Evolutionary conservation across 2,329 filamentous ascomycete species (phyloP), one percentile per base, ranked within the genome.

Genomic region (Shiraia sp.): DNA sequence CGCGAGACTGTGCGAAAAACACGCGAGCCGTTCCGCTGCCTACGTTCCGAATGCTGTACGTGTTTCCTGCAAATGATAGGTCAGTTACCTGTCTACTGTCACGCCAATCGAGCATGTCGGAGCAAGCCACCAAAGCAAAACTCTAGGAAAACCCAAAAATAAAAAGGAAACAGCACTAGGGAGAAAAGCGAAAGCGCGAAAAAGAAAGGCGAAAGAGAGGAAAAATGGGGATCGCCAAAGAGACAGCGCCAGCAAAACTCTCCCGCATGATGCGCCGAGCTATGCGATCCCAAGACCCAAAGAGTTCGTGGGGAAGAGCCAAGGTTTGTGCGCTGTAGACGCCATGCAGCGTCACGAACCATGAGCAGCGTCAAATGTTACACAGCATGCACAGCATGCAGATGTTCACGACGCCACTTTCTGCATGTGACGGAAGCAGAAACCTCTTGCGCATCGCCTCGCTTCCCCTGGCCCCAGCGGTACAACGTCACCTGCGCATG

Each of bases 1-100:
- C 88, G 69, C 86, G 92, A 6, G 86, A 92, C 68, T 99, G 93
- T 1, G 90, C 85, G 69, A 97, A 99, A 75, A 97, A 97, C 34
- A 97, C 79, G 27, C 87, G 82, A 4, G 89, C 88, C 4, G 83
- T 79, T 47, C 78, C 75, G 49, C 86, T 79, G 59, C 84, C 83
- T 42, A 89, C 83, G 68, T 97, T 99, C 40, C 79, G 78, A 59
- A 99, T 96, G 63, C 86, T 88, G 71, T 99, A 99, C 58, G 90
- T 87, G 65, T 97, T 97, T 36, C 92, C 92, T 96, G 32, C 14
- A 36, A 36, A 24, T 29, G 31, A 40, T 35, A 34, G 38, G 38
- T 40, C 38, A 40, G 38, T 25, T 29, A 29, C n/a, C n/a, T 17
- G 23, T 34, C 17, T 9, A 16, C 13, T 16, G n/a, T 16, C 10